Evolutionary conservation across 2,329 filamentous ascomycete genomes (phyloP), one percentile per base, ranked within the genome.

Genomic region (Plenodomus tracheiphilus): DNA sequence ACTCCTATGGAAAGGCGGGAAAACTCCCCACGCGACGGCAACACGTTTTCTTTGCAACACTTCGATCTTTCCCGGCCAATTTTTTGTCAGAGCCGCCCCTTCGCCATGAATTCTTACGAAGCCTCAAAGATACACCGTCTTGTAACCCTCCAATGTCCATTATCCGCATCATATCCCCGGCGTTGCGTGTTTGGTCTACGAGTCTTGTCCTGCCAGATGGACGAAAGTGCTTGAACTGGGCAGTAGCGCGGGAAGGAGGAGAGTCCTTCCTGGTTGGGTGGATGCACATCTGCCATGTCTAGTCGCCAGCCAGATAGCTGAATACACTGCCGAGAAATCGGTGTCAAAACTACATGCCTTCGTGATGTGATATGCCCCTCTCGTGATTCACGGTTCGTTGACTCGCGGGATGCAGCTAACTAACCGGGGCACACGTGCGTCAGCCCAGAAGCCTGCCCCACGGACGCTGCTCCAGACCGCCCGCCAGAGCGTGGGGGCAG

Each of bases 151-250:
- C 49, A 57, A 60, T 59, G 53, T 58, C 51, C 54, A 56, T 49
- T 60, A 68, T 54, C 66, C 69, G 69, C 70, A 73, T 73, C 70
- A 73, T 73, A 72, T 71, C 67, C 69, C 68, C 56, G 70, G 70
- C 67, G 70, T 71, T 70, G 58, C 49, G 61, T 66, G 58, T 66
- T 65, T 65, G 59, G 59, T 51, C 53, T 61, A 39, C 51, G 60
- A 49, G 54, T 56, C 58, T 44, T 59, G 57, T 58, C 51, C 54
- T 32, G 28, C 8, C 15, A 32, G 28, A 32, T 15, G 28, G 28
- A 32, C 28, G 13, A 32, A 32, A 32, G 28, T 32, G 28, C 28
- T 11, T 32, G 28, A 32, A 32, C 6, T 32, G 28, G 28, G 28
- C 28, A 11, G 28, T 32, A 15, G 59, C 40, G 46, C 47, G 49